Evolutionary conservation across 2,329 filamentous ascomycete species (phyloP), one percentile per base, ranked within the genome.

Genomic region (Trichoderma koningiopsis): DNA sequence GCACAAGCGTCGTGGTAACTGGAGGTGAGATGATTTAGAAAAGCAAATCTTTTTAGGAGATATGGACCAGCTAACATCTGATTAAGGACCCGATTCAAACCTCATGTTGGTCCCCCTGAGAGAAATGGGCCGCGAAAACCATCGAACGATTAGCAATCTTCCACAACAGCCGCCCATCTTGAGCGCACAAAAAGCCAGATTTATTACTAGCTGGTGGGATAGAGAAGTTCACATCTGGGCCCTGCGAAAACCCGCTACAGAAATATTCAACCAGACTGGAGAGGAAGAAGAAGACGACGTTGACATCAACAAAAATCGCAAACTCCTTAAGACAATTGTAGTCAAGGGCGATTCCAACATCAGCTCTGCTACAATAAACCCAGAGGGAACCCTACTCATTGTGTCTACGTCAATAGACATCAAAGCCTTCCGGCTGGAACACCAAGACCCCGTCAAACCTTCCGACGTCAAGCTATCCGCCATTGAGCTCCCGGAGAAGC

Each of bases 121-220:
- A 71, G 81, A 89, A 86, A 75, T 89, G 91, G 79, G 93, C 88
- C 76, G 92, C 87, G 94, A 98, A 77, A 87, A 96, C 73, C 92
- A 96, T 79, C 88, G 94, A 70, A 88, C 89, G 22, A 86, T 99
- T 66, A 89, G 94, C n/a, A 90, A 90, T 76, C 85, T 99, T 16
- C 95, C 96, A 2, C 94, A 97, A 76, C 84, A 87, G 62, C 87
- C 92, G 1, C 89, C 91, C 3, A 79, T 97, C 8, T 83, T 88
- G 43, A 94, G 92, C 73, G 92, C 94, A 4, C 84, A 90, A 1
- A 87, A 87, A 53, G 89, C 90, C 55, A 88, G 96, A 60, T 83
- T 97, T 27, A 82, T 99, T 31, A 88, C 96, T 75, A 93, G 92
- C 78, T 98, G 94, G 92, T 98, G 94, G 93, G 92, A 95, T 72